These are phyloP conservation scores for Saturnispora besseyi DNA, from an alignment of 805 yeast species.

Conservation along the genomic window DNA sequence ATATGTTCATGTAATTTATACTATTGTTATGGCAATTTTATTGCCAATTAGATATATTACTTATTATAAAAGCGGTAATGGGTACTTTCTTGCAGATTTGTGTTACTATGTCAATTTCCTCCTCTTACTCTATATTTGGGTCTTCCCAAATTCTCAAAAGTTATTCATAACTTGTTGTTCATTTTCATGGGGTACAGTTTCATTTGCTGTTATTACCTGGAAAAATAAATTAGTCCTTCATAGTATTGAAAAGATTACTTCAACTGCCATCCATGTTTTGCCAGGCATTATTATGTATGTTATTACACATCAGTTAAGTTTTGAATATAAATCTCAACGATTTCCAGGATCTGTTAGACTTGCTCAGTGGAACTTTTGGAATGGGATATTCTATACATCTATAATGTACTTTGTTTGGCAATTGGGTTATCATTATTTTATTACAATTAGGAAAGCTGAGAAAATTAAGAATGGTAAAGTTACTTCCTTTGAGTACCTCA, in stretches of 20 bases:
- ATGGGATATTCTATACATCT: constrained; percentile 72
- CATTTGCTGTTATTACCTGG: constrained; percentile 96
- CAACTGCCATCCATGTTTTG: constrained; percentile 80
- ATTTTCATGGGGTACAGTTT: constrained; percentile 76
- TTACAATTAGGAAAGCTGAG: constrained; percentile 69
- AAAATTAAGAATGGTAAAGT: constrained; percentile 79
- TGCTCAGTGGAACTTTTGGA: constrained; percentile 60
- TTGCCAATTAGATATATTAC: constrained; percentile 83
- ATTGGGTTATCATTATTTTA: constrained; percentile 79
- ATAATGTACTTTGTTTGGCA: constrained; percentile 86
- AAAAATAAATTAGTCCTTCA: constrained; percentile 87
- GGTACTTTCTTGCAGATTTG: constrained; percentile 83
- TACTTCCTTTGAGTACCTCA: constrained; percentile 79
- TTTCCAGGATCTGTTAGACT: constrained; percentile 76
- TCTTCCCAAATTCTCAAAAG: constrained; percentile 62
- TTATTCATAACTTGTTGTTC: constrained; percentile 80
- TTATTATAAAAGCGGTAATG: constrained; percentile 69
- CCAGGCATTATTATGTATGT: constrained; percentile 87
- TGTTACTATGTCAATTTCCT: constrained; percentile 84
- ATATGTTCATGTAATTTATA: constrained; percentile 68
- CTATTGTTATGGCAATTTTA: constrained; percentile 47
- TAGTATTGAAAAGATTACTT: constrained; percentile 84
- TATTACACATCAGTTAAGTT: constrained; percentile 66
- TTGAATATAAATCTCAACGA: constrained; percentile 40
- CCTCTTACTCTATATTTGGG: constrained; percentile 68